Evolutionary conservation across 1,284 basidiomycete species (phyloP).

Genomic region (Melampsora occidentalis): DNA sequence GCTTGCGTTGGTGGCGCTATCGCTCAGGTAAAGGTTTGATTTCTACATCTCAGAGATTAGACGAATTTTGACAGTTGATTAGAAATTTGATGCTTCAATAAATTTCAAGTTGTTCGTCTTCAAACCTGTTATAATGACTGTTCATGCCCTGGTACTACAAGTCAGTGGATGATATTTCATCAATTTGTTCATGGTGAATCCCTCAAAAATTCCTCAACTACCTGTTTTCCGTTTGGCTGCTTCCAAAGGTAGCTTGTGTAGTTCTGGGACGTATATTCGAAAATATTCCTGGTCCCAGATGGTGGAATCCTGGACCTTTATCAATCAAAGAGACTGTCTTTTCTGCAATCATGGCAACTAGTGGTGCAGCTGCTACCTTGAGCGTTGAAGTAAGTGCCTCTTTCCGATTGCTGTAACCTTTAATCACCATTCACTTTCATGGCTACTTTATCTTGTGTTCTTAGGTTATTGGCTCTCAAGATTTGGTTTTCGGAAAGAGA

Average conservation of each 20-base stretch:
- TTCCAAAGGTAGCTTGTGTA: conserved; percentile 30
- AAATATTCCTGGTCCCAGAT: conserved; percentile 24
- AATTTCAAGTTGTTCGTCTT: conserved; percentile 30
- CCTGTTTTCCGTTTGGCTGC: too few relatives aligned
- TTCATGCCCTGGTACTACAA: conserved; percentile 39
- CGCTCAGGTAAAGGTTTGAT: conserved; percentile 18
- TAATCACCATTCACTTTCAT: background rate
- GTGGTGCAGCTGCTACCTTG: conserved; percentile 22
- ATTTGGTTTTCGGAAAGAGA: conserved; percentile 23
- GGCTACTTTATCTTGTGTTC: background rate
- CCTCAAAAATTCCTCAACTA: background rate
- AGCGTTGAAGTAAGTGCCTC: conserved; percentile 20
- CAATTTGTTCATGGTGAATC: background rate
- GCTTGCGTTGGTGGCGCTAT: conserved; percentile 35
- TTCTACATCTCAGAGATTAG: too few relatives aligned
- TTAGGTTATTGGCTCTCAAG: conserved; percentile 35
- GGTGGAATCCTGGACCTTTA: conserved; percentile 37
- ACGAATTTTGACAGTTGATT: background rate
- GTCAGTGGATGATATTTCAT: conserved; percentile 2
- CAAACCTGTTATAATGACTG: conserved; percentile 26
- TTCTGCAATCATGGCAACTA: conserved; percentile 33
- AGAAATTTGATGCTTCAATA: background rate
- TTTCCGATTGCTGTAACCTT: background rate
- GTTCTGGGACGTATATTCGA: conserved; percentile 14
- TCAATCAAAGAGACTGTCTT: conserved; percentile 40